These are phyloP conservation scores for Rutidosis leptorrhynchoides DNA, from an alignment of 129 eudicot genomes.

Conservation along the genomic window DNA sequence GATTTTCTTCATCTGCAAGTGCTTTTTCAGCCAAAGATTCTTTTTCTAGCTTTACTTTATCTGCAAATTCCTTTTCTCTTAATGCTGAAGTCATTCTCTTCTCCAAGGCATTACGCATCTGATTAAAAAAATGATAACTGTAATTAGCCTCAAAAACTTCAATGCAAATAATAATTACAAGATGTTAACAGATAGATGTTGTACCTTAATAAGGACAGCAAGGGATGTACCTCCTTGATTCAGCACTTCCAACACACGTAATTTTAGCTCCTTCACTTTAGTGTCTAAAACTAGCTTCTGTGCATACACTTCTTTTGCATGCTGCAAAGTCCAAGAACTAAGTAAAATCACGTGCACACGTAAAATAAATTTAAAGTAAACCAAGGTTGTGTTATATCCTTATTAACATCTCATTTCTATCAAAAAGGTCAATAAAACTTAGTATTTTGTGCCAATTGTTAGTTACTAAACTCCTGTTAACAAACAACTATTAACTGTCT, in stretches of 20 bases:
- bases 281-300: too few species aligned
- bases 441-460: too few species aligned
- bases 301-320: conserved; percentile 59
- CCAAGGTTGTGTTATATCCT: conserved; percentile 11
- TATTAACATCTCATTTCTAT: too few species aligned
- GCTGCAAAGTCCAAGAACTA: conserved; percentile 38
- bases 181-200: neutral
- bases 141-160: neutral
- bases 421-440: too few species aligned
- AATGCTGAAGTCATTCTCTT: conserved; percentile 2
- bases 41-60: conserved; percentile 45
- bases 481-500: too few species aligned
- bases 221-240: conserved; percentile 60
- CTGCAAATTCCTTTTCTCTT: conserved; percentile 40
- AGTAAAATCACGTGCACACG: neutral
- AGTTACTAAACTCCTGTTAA: too few species aligned
- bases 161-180: neutral
- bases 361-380: neutral
- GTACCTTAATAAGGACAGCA: conserved; percentile 58
- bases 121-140: conserved; percentile 1
- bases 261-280: conserved; percentile 60
- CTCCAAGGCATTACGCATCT: conserved; percentile 55
- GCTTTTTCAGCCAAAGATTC: conserved; percentile 18
- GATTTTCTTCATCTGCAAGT: conserved; percentile 46
- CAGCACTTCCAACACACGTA: conserved; percentile 53